phyloP scores from a whole-genome alignment of 495 filamentous ascomycete species.

The Lophiotrema nucula region DNA sequence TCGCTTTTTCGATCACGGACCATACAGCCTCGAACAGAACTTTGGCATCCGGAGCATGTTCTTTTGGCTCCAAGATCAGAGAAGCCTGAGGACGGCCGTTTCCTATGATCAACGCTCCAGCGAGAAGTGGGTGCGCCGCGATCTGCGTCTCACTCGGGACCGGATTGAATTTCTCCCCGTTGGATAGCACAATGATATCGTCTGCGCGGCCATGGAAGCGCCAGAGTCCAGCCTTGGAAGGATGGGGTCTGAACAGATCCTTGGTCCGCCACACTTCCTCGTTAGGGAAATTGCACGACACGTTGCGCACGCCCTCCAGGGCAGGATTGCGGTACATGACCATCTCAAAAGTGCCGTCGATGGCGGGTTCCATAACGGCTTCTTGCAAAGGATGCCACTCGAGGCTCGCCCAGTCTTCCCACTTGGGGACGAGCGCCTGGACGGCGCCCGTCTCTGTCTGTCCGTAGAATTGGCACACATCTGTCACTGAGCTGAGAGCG shows the following conservation, averaged over 20 bases:
- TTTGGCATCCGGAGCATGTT: neutral
- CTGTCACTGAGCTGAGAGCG: too few relatives aligned
- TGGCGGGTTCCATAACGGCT: neutral
- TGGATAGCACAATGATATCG: conserved; percentile 47
- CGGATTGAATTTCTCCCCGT: conserved; percentile 47
- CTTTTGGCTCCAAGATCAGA: neutral
- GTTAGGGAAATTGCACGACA: conserved; percentile 11
- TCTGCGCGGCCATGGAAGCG: conserved; percentile 28
- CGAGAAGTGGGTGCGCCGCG: conserved; percentile 20
- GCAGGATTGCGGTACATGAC: neutral
- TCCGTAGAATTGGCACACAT: too few relatives aligned
- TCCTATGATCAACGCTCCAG: conserved; percentile 41
- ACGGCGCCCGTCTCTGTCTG: conserved; percentile 1
- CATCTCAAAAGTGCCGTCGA: neutral
- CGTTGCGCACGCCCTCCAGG: neutral
- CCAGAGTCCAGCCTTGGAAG: conserved; percentile 29
- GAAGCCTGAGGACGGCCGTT: conserved; percentile 39
- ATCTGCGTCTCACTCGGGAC: conserved; percentile 41
- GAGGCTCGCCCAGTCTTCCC: conserved; percentile 8
- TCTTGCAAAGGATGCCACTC: neutral
- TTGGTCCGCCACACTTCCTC: neutral
- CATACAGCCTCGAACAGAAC: neutral
- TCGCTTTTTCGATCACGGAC: neutral
- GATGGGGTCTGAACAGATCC: conserved; percentile 23
- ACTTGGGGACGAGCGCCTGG: neutral